Evolutionary conservation across 1,139 yeast genomes (phyloP), one percentile per base, ranked within the genome.

Genomic region (Scheffersomyces illinoinensis): DNA sequence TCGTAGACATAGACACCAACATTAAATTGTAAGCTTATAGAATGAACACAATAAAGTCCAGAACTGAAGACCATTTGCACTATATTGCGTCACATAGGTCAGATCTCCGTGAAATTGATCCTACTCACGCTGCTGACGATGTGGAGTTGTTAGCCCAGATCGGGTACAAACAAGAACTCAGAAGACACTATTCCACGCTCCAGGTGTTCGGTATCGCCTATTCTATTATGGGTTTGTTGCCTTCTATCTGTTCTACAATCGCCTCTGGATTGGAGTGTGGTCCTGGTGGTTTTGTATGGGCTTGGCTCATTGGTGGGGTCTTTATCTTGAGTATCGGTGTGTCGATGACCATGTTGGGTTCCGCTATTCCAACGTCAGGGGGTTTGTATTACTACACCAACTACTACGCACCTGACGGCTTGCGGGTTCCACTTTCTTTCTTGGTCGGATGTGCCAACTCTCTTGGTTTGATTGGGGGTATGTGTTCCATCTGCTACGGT

Each of bases 331-430:
- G 81, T 60, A 83, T 86, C 58, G 92, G 91, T 14, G 64, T 81
- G 58, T 81, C 89, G n/a, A 87, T 88, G 78, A 84, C 90, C 18
- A 87, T 87, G 62, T 74, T 87, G 57, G 89, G 89, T 0, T 83
- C 88, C 43, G 83, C 90, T n/a, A 84, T 86, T 69, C 93, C 93
- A 56, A 87, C 93, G 3, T 81, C 88, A 23, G 92, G 93, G 23
- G 64, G 59, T 39, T 60, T 66, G 18, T 61, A 87, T 70, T 87
- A 85, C 71, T 74, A 87, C 83, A 70, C 86, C 2, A 76, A 75
- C 60, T 77, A 75, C 63, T 78, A 74, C 63, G 71, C 77, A 54
- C 78, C 77, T 51, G 77, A 73, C 54, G 55, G 62, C 3, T 53
- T 69, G 20, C 65, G 79, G 56, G 76, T 76, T 18, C 78, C 79